Conservation (phyloP, 805 yeast genomes). For the Ogataea salicorniae region DNA sequence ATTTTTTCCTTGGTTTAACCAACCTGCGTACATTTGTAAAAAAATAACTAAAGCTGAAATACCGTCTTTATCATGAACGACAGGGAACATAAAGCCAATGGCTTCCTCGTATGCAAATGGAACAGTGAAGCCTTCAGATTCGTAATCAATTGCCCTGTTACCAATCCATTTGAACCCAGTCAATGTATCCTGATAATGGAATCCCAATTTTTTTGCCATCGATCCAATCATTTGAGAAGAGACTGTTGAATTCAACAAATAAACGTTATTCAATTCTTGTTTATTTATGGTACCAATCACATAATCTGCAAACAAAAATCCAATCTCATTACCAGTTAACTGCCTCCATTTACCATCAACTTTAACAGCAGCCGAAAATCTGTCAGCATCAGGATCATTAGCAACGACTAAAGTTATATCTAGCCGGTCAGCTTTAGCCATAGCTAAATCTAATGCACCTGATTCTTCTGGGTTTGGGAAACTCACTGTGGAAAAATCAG, state of each 20-base stretch:
- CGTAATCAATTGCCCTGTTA: conserved; percentile 73
- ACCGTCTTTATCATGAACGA: conserved; percentile 91
- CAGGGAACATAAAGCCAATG: conserved; percentile 85
- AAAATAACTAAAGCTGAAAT: conserved; percentile 74
- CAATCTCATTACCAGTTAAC: conserved; percentile 87
- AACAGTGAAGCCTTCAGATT: conserved; percentile 55
- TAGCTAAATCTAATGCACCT: conserved; percentile 80
- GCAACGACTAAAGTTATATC: conserved; percentile 61
- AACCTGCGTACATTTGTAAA: conserved; percentile 56
- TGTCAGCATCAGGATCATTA: conserved; percentile 95
- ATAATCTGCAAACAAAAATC: conserved; percentile 73
- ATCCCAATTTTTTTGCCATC: conserved; percentile 60
- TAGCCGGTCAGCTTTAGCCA: conserved; percentile 47
- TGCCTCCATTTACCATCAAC: conserved; percentile 59
- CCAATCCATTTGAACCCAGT: conserved; percentile 99
- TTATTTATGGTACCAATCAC: conserved; percentile 32
- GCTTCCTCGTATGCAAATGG: conserved; percentile 97
- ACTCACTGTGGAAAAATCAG: conserved; percentile 75
- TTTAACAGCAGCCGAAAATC: conserved; percentile 78
- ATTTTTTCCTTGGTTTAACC: conserved; percentile 37
- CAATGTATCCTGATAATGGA: conserved; percentile 70
- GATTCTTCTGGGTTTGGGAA: conserved; percentile 97
- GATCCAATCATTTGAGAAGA: conserved; percentile 75
- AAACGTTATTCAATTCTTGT: conserved; percentile 33
- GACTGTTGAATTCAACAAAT: conserved; percentile 82